phyloP scores from a whole-genome alignment of 805 yeast species.

The Yarrowia hollandica region DNA sequence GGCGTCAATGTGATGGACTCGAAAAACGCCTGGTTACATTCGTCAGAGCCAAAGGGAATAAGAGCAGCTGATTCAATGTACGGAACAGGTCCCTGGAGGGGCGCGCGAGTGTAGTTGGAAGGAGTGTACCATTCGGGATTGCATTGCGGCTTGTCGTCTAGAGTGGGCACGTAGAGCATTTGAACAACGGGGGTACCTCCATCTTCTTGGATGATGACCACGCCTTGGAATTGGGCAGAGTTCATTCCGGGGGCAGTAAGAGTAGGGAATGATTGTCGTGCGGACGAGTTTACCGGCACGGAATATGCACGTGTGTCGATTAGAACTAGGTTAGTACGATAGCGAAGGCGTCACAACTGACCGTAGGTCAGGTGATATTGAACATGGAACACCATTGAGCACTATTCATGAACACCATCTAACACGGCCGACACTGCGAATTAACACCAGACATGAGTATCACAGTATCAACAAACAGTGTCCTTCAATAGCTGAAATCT shows the following conservation, averaged over 20 bases:
- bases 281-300: not conserved
- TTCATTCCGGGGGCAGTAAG: not conserved
- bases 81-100: not conserved
- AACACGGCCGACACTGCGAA: too few relatives aligned
- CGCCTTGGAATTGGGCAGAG: constrained; percentile 9
- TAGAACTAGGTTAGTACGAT: not conserved
- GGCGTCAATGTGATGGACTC: not conserved
- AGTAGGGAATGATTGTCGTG: not conserved
- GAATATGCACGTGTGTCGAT: constrained; percentile 17
- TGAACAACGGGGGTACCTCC: not conserved
- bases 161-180: not conserved
- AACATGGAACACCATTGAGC: too few relatives aligned
- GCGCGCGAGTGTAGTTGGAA: not conserved
- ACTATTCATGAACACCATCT: too few relatives aligned
- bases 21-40: constrained; percentile 11
- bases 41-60: constrained; percentile 5
- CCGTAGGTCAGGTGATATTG: too few relatives aligned
- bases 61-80: not conserved
- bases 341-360: not conserved
- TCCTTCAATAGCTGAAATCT: too few relatives aligned
- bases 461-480: too few relatives aligned
- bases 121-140: constrained; percentile 12
- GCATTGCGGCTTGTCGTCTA: not conserved
- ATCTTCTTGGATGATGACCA: not conserved
- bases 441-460: too few relatives aligned